Percentiles rank a stretch among this genome's conserved stretches.
Conservation (phyloP, 805 yeast genomes). For the Candida insectalens region DNA sequence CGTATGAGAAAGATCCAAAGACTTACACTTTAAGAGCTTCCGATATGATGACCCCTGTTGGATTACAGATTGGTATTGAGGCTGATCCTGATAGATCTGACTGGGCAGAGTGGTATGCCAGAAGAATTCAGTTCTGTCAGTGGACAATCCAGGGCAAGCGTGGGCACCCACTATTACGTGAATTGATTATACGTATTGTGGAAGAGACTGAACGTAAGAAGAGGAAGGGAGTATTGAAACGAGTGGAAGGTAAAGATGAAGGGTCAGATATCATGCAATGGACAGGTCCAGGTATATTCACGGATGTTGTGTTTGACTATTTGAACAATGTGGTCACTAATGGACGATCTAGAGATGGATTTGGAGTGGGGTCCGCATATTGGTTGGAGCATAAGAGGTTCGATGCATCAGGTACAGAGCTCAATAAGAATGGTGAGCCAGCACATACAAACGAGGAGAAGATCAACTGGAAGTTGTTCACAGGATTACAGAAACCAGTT, state of each 20-base stretch:
- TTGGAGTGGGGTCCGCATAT: constrained; percentile 22
- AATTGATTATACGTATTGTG: constrained; percentile 69
- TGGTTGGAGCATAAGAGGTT: constrained; percentile 17
- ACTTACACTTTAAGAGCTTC: background rate
- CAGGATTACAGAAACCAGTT: constrained; percentile 45
- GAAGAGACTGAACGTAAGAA: constrained; percentile 57
- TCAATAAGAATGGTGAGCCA: constrained; percentile 16
- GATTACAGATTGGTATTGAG: constrained; percentile 83
- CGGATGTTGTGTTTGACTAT: constrained; percentile 76
- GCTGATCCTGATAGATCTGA: constrained; percentile 96
- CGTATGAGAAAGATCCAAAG: constrained; percentile 16
- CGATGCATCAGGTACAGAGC: constrained; percentile 12
- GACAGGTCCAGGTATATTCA: constrained; percentile 97
- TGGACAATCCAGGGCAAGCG: constrained; percentile 89
- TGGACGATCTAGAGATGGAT: constrained; percentile 24
- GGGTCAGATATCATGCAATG: constrained; percentile 84
- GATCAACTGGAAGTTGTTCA: constrained; percentile 57
- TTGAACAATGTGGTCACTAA: constrained; percentile 47
- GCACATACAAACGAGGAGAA: constrained; percentile 12
- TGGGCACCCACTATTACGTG: constrained; percentile 86
- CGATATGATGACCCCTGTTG: constrained; percentile 32
- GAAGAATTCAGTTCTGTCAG: constrained; percentile 91
- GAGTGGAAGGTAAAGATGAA: constrained; percentile 45
- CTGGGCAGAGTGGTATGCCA: constrained; percentile 89
- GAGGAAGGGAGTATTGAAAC: constrained; percentile 33